A percentile compares a stretch with the other conserved stretches of the same genome.
phyloP scores from a whole-genome alignment of 2,329 filamentous ascomycete genomes.

The Diaporthe sp. region DNA sequence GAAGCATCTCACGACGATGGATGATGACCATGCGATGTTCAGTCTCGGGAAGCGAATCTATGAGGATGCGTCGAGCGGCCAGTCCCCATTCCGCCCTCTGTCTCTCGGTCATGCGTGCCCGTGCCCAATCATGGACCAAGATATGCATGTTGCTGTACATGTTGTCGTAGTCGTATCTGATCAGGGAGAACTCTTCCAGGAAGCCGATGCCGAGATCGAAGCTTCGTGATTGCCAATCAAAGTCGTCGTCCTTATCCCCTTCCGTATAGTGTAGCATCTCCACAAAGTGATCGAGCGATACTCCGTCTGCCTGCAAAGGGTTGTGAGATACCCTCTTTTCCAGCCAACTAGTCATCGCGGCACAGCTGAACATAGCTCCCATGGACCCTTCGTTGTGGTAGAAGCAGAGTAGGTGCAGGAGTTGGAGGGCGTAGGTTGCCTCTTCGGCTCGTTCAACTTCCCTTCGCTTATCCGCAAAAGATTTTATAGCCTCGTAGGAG shows the following conservation, averaged over 20 bases:
- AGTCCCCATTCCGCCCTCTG: not conserved
- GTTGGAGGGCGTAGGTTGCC: conserved; percentile 40
- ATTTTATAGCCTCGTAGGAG: conserved; percentile 41
- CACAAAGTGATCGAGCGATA: not conserved
- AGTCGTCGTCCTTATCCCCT: not conserved
- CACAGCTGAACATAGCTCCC: conserved; percentile 38
- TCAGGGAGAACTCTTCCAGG: not conserved
- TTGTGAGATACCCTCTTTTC: not conserved
- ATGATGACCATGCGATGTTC: not conserved
- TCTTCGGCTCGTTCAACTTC: conserved; percentile 33
- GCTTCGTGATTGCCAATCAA: not conserved
- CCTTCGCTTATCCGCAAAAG: conserved; percentile 23
- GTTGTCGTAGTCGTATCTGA: not conserved
- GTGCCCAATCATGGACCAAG: not conserved
- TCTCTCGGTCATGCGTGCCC: not conserved
- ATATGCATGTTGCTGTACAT: not conserved
- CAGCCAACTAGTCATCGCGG: conserved; percentile 2
- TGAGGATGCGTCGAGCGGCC: not conserved
- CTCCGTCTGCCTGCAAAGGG: not conserved
- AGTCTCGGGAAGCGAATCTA: not conserved
- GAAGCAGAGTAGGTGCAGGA: conserved; percentile 46
- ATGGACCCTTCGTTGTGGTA: conserved; percentile 45
- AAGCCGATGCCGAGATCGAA: not conserved
- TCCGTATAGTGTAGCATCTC: not conserved
- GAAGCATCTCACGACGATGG: not conserved